Conservation (phyloP, 257 asterid genomes). For the Prunella vulgaris region DNA sequence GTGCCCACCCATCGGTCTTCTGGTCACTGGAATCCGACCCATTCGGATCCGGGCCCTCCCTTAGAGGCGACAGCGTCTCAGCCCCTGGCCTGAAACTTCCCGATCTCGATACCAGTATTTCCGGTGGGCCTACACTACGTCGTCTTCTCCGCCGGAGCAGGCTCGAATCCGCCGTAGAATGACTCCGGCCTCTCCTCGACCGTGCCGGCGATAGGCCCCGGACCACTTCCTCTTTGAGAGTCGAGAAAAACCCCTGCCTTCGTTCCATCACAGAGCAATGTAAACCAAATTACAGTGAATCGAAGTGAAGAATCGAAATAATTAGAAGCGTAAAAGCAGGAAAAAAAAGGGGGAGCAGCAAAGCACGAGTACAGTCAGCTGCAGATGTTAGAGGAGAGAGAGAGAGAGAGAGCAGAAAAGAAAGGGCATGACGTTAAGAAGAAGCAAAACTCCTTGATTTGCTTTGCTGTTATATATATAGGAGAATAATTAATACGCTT, state of each 20-base stretch:
- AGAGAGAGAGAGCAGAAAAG: background rate
- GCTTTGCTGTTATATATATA: conserved; percentile 10
- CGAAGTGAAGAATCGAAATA: background rate
- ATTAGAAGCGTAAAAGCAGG: background rate
- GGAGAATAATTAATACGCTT: conserved; percentile 5
- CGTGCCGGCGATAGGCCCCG: conserved; percentile 55
- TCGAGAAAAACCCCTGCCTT: conserved; percentile 45
- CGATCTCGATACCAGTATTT: conserved; percentile 32
- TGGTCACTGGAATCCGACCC: conserved; percentile 46
- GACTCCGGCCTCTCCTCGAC: conserved; percentile 36
- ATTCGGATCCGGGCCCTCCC: conserved; percentile 65
- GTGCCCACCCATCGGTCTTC: conserved; percentile 48
- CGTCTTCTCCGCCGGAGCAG: conserved; percentile 33
- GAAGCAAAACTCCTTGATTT: conserved; percentile 22
- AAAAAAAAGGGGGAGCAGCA: conserved; percentile 4
- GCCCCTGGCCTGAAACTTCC: conserved; percentile 38
- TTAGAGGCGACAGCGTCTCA: conserved; percentile 53
- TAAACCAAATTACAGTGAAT: background rate
- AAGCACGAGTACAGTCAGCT: conserved; percentile 17
- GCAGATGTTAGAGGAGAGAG: conserved; percentile 5
- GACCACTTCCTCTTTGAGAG: conserved; percentile 40
- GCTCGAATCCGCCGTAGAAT: conserved; percentile 40
- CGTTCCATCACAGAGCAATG: conserved; percentile 37
- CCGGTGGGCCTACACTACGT: conserved; percentile 33
- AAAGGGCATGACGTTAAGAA: conserved; percentile 29